Conservation (phyloP, 495 filamentous ascomycete genomes). For the Hyaloscypha variabilis region DNA sequence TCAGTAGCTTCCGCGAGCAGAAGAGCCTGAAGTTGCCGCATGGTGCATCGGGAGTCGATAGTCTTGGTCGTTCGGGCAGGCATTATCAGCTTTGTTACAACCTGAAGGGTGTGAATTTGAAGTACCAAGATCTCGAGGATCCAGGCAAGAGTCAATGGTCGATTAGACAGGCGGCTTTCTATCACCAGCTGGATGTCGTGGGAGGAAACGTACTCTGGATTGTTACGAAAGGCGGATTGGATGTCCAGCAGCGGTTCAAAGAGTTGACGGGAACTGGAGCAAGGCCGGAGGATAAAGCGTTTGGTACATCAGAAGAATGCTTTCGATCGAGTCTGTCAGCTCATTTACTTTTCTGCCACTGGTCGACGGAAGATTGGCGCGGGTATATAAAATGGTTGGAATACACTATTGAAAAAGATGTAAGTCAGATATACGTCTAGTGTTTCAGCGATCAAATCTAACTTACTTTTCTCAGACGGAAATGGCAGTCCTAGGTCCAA, state of each 20-base stretch:
- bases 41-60: conserved; percentile 14
- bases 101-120: conserved; percentile 38
- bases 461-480: background rate
- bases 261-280: conserved; percentile 36
- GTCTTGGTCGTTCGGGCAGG: conserved; percentile 41
- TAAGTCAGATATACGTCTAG: conserved; percentile 23
- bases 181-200: conserved; percentile 48
- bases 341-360: conserved; percentile 44
- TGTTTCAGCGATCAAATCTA: background rate
- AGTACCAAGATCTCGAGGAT: background rate
- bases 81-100: conserved; percentile 45
- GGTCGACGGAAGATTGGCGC: conserved; percentile 47
- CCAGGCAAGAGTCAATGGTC: conserved; percentile 36
- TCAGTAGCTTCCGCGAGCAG: conserved; percentile 32
- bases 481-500: conserved; percentile 31
- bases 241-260: conserved; percentile 39
- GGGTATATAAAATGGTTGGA: conserved; percentile 45
- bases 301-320: conserved; percentile 33
- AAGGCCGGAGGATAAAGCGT: conserved; percentile 32
- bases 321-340: conserved; percentile 37
- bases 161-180: conserved; percentile 44
- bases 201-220: conserved; percentile 43
- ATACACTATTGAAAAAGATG: conserved; percentile 36
- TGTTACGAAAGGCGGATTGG: conserved; percentile 34
- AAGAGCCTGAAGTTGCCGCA: conserved; percentile 19